Evolutionary conservation across 2,329 filamentous ascomycete genomes (phyloP).

Genomic region (Dactylonectria estremocensis): DNA sequence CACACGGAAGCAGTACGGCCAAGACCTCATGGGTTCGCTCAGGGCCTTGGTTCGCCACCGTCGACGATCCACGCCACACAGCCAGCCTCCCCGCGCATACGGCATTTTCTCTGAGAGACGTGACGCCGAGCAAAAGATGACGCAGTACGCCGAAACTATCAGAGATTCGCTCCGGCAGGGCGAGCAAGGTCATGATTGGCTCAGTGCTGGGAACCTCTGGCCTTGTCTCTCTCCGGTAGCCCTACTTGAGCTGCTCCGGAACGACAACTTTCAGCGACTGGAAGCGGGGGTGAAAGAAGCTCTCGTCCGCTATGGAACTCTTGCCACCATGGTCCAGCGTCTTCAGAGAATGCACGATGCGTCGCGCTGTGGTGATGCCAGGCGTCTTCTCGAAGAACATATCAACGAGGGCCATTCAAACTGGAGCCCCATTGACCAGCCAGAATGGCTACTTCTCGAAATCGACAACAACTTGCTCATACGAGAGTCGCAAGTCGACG

Average conservation of each 20-base stretch:
- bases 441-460: conserved; percentile 78
- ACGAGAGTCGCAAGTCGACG: conserved; percentile 71
- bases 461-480: conserved; percentile 76
- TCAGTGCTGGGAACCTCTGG: conserved; percentile 60
- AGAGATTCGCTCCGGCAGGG: background rate
- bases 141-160: background rate
- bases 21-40: conserved; percentile 35
- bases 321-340: conserved; percentile 62
- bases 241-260: conserved; percentile 64
- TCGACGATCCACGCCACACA: background rate
- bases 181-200: conserved; percentile 52
- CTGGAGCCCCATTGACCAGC: conserved; percentile 66
- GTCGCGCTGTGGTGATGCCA: conserved; percentile 39
- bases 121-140: background rate
- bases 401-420: conserved; percentile 67
- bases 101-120: background rate
- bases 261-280: conserved; percentile 43
- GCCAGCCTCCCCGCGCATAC: background rate
- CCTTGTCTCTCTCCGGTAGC: conserved; percentile 60
- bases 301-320: conserved; percentile 61
- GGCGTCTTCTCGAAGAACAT: conserved; percentile 59
- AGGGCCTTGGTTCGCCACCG: conserved; percentile 3
- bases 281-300: conserved; percentile 54
- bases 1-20: conserved; percentile 33
- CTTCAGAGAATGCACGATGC: conserved; percentile 59